Evolutionary conservation across 2,329 filamentous ascomycete genomes (phyloP).

Genomic region (Incumbomyces lentus): DNA sequence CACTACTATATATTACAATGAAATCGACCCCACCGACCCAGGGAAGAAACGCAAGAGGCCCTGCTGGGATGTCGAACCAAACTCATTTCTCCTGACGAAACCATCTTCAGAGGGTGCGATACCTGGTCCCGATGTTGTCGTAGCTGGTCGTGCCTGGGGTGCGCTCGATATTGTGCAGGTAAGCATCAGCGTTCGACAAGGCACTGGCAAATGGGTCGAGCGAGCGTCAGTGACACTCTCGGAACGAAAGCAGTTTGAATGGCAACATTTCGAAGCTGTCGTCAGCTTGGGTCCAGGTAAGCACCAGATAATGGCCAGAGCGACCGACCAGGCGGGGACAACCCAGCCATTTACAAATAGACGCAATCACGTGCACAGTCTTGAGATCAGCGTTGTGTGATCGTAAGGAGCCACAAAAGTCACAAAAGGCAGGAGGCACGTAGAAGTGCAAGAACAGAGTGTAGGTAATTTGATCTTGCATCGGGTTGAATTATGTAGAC

Average conservation of each 20-base stretch:
- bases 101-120: constrained; percentile 10
- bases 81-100: constrained; percentile 15
- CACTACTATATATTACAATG: constrained; percentile 18
- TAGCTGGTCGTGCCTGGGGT: constrained; percentile 16
- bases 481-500: constrained; percentile 1
- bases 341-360: constrained; percentile 13
- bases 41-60: constrained; percentile 10
- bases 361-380: constrained; percentile 16
- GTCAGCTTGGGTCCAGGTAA: constrained; percentile 8
- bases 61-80: constrained; percentile 17
- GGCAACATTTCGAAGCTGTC: constrained; percentile 12
- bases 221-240: not conserved
- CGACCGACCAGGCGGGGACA: constrained; percentile 8
- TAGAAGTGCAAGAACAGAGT: no score
- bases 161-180: constrained; percentile 12
- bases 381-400: constrained; percentile 9
- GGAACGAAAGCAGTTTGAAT: constrained; percentile 12
- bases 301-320: constrained; percentile 11
- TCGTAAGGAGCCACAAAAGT: not conserved
- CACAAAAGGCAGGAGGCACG: no score
- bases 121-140: constrained; percentile 8
- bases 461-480: not conserved
- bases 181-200: constrained; percentile 11
- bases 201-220: constrained; percentile 9
- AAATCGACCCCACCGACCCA: constrained; percentile 14